Conservation (phyloP, 805 yeast genomes). For the Monosporozyma yasuniensis region DNA sequence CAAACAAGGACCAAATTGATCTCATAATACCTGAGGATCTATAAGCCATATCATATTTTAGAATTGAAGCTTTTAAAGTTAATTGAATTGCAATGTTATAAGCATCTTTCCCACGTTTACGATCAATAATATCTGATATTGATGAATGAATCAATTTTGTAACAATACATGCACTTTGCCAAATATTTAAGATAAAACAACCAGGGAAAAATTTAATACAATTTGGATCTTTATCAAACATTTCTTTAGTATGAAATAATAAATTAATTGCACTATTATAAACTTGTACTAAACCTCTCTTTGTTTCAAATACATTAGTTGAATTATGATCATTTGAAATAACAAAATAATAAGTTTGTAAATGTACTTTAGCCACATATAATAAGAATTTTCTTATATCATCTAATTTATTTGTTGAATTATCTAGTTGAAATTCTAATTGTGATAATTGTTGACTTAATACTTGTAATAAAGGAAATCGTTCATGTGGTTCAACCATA, state of each 20-base stretch:
- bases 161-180: slow-evolving; percentile 88
- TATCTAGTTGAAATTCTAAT: slow-evolving; percentile 40
- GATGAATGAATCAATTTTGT: slow-evolving; percentile 73
- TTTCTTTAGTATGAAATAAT: slow-evolving; percentile 54
- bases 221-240: slow-evolving; percentile 48
- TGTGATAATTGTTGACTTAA: slow-evolving; percentile 67
- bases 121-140: slow-evolving; percentile 55
- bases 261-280: slow-evolving; percentile 73
- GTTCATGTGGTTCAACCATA: slow-evolving; percentile 56
- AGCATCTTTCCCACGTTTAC: slow-evolving; percentile 59
- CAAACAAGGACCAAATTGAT: slow-evolving; percentile 84
- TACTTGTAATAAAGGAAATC: slow-evolving; percentile 65
- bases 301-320: slow-evolving; percentile 42
- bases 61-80: slow-evolving; percentile 70
- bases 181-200: slow-evolving; percentile 67
- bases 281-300: slow-evolving; percentile 63
- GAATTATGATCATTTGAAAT: slow-evolving; percentile 30
- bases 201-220: slow-evolving; percentile 77
- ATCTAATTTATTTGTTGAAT: slow-evolving; percentile 36
- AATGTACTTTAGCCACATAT: slow-evolving; percentile 68
- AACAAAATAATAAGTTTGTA: slow-evolving; percentile 72
- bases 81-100: slow-evolving; percentile 59
- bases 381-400: slow-evolving; percentile 62
- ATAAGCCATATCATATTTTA: slow-evolving; percentile 87
- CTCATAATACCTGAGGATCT: slow-evolving; percentile 90